A percentile compares a stretch with the other conserved stretches of the same genome.
phyloP scores from a whole-genome alignment of 1,284 basidiomycete genomes.

The Cutaneotrichosporon dermatis region DNA sequence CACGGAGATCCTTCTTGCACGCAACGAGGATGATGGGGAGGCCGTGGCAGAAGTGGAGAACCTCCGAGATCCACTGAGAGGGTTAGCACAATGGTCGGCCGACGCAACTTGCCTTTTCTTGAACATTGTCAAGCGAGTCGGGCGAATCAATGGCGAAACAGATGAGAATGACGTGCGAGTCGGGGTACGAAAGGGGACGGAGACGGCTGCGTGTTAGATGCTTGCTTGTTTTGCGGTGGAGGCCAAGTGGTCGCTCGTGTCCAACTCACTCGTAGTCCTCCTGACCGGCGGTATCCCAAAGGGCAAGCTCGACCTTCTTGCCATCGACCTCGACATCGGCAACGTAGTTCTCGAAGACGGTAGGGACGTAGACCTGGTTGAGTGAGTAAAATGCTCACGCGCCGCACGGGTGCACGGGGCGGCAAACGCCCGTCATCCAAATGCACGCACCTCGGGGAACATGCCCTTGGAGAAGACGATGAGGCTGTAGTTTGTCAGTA shows the following conservation, averaged over 20 bases:
- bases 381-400: conserved; percentile 4
- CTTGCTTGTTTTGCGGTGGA: too few species aligned
- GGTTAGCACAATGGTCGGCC: too few species aligned
- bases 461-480: conserved; percentile 69
- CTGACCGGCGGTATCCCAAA: conserved; percentile 95
- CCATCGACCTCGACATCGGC: conserved; percentile 86
- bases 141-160: conserved; percentile 91
- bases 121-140: conserved; percentile 88
- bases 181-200: conserved; percentile 82
- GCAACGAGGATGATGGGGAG: conserved; percentile 86
- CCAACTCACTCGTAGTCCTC: conserved; percentile 59
- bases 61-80: conserved; percentile 83
- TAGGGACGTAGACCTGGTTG: conserved; percentile 78
- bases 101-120: conserved; percentile 71
- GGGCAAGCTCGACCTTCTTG: conserved; percentile 84
- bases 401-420: too few species aligned
- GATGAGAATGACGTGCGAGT: conserved; percentile 89
- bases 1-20: conserved; percentile 85
- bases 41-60: conserved; percentile 84
- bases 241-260: too few species aligned
- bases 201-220: conserved; percentile 55
- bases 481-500: conserved; percentile 27
- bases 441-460: conserved; percentile 73
- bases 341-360: conserved; percentile 81
- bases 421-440: too few species aligned